Evolutionary conservation across 2,329 filamentous ascomycete genomes (phyloP).

Genomic region (Capronia coronata): DNA sequence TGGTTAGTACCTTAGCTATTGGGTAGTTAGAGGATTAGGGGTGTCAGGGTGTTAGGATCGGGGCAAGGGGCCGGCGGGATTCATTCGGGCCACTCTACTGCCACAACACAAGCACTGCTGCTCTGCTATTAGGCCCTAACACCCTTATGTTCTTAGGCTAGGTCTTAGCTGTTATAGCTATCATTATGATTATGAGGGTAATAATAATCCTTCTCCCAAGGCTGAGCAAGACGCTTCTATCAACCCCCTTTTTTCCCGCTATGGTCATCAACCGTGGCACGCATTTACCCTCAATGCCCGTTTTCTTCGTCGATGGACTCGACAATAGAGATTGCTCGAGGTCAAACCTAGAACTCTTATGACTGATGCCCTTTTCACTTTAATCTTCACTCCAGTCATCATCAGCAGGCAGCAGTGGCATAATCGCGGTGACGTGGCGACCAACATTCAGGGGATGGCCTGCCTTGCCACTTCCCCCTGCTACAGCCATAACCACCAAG

Average conservation of each 20-base stretch:
- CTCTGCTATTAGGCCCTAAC: neutral
- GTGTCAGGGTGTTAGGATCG: no score
- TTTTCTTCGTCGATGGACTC: no score
- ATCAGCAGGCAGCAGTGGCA: neutral
- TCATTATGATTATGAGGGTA: no score
- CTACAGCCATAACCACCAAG: neutral
- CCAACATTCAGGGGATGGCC: slow-evolving; percentile 1
- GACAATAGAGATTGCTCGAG: no score
- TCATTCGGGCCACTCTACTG: no score
- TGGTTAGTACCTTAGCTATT: no score
- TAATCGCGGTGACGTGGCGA: slow-evolving; percentile 8
- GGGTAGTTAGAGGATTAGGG: no score
- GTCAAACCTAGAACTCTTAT: neutral
- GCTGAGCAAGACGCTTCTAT: slow-evolving; percentile 10
- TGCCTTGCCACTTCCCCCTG: slow-evolving; percentile 6
- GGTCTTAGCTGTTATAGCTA: no score
- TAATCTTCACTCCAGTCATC: neutral
- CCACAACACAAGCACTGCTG: neutral
- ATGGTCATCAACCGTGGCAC: neutral
- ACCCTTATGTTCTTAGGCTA: no score
- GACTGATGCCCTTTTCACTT: neutral
- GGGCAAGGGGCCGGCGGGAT: slow-evolving; percentile 10
- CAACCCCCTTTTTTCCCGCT: neutral
- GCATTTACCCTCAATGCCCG: no score
- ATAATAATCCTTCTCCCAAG: slow-evolving; percentile 13